Conservation (phyloP, 225 moss, liverwort and hornwort genomes). For the Polytrichum formosum region DNA sequence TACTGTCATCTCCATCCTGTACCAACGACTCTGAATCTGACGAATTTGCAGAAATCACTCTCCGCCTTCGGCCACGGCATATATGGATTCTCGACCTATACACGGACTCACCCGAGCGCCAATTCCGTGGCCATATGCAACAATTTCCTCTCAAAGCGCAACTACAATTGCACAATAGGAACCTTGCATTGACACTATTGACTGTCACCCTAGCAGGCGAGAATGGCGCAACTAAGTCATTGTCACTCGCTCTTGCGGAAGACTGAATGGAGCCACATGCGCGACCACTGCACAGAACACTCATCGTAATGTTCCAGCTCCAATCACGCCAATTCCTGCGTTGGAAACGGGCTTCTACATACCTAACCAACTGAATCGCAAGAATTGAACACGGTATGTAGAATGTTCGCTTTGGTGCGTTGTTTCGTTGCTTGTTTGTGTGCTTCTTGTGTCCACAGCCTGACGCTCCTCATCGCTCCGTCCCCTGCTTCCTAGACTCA, state of each 20-base stretch:
- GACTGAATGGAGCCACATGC: background rate
- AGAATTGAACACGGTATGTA: too few relatives aligned
- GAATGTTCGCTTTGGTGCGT: too few relatives aligned
- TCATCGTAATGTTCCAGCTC: background rate
- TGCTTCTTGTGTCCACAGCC: too few relatives aligned
- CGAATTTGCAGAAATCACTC: slow-evolving; percentile 12
- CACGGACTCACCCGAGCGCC: slow-evolving; percentile 12
- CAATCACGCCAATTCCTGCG: background rate
- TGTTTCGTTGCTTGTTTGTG: too few relatives aligned
- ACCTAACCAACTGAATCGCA: background rate
- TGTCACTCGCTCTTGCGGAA: too few relatives aligned
- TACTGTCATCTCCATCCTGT: slow-evolving; percentile 21
- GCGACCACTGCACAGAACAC: background rate
- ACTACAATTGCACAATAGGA: background rate
- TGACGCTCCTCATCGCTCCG: too few relatives aligned
- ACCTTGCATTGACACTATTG: background rate
- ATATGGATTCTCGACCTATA: slow-evolving; percentile 11
- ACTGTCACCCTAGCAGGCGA: background rate
- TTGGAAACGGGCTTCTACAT: background rate
- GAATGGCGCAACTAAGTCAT: background rate
- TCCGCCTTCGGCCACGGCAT: slow-evolving; percentile 6
- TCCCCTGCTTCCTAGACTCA: too few relatives aligned
- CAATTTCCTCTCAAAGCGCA: slow-evolving; percentile 8
- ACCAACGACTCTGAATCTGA: slow-evolving; percentile 38
- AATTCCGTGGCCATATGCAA: slow-evolving; percentile 5